phyloP scores from a whole-genome alignment of 163 green algal species.

The Scenedesmus sp. region DNA sequence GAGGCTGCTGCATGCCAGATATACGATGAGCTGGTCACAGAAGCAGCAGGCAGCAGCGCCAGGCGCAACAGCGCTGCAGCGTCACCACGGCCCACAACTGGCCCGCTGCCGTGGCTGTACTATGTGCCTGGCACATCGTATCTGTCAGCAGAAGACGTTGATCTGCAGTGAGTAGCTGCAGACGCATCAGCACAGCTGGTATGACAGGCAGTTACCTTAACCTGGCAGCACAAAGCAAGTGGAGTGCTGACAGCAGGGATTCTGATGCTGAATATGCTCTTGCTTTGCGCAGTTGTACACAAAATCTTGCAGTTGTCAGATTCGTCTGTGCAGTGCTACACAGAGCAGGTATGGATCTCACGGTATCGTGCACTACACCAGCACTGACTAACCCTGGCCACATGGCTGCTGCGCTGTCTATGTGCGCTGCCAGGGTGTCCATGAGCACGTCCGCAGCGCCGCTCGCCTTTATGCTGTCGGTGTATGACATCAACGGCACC shows the following conservation, averaged over 20 bases:
- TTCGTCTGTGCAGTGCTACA: no score
- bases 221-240: neutral
- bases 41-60: neutral
- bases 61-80: neutral
- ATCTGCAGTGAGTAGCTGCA: constrained; percentile 25
- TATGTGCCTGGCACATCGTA: constrained; percentile 56
- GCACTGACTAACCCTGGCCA: neutral
- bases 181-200: neutral
- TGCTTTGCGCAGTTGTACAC: no score
- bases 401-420: neutral
- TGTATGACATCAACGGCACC: constrained; percentile 69
- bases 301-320: no score
- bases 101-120: constrained; percentile 69
- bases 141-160: constrained; percentile 16
- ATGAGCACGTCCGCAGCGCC: neutral
- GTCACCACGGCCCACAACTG: constrained; percentile 48
- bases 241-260: no score
- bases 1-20: constrained; percentile 56
- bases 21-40: constrained; percentile 59
- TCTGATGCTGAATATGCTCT: no score
- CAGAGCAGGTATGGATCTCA: no score
- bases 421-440: neutral
- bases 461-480: constrained; percentile 66
- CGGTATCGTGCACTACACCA: no score
- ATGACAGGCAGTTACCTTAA: neutral